Conservation (phyloP, 139 green algal species). For the Ettlia oleoabundans region DNA sequence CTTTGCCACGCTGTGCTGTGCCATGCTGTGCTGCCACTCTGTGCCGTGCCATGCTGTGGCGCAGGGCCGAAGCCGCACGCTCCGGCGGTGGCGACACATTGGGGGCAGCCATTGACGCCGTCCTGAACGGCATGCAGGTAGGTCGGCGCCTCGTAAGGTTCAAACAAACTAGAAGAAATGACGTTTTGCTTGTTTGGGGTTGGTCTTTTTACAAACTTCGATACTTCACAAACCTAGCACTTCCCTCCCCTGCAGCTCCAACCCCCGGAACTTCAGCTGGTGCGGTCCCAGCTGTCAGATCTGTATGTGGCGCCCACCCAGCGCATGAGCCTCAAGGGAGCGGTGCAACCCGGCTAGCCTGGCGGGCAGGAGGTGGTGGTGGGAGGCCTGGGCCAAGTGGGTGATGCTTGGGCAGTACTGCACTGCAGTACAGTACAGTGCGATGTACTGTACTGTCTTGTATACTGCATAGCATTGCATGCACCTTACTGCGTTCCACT, state of each 20-base stretch:
- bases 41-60: background rate
- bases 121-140: constrained; percentile 10
- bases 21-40: too few relatives aligned
- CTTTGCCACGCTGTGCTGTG: too few relatives aligned
- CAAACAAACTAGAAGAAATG: too few relatives aligned
- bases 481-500: too few relatives aligned
- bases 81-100: background rate
- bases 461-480: too few relatives aligned
- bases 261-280: background rate
- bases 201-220: too few relatives aligned
- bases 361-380: constrained; percentile 45
- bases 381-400: constrained; percentile 35
- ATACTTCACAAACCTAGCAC: background rate
- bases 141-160: too few relatives aligned
- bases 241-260: background rate
- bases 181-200: too few relatives aligned
- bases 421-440: too few relatives aligned
- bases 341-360: constrained; percentile 21
- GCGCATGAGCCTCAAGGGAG: constrained; percentile 32
- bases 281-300: constrained; percentile 4
- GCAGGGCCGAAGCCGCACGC: background rate
- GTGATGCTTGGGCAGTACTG: too few relatives aligned
- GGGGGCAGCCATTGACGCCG: background rate
- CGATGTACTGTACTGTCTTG: too few relatives aligned
- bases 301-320: constrained; percentile 31